phyloP scores from a whole-genome alignment of 768 basidiomycete genomes.

The Asterophora lycoperdoides region DNA sequence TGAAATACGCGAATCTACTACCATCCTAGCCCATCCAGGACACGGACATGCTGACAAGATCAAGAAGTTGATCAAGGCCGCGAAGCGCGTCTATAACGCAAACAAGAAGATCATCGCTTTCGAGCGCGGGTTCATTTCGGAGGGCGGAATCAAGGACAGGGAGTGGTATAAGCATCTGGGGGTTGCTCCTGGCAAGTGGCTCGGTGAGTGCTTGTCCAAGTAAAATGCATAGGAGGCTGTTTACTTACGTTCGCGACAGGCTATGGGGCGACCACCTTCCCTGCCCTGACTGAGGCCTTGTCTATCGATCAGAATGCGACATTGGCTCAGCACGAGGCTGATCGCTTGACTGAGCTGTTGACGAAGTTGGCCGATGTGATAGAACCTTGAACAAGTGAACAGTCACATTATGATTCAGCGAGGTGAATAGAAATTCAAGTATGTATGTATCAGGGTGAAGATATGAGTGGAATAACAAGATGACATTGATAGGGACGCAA shows the following conservation, averaged over 20 bases:
- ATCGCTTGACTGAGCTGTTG: conserved; percentile 52
- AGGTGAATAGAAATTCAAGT: not conserved
- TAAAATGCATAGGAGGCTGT: not conserved
- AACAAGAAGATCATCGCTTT: conserved; percentile 69
- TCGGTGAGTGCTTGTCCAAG: conserved; percentile 43
- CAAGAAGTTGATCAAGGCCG: conserved; percentile 50
- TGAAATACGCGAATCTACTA: conserved; percentile 8
- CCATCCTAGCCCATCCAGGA: conserved; percentile 3
- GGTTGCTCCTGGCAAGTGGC: conserved; percentile 84
- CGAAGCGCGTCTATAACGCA: conserved; percentile 49
- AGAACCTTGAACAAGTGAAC: conserved; percentile 21
- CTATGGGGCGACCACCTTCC: conserved; percentile 83
- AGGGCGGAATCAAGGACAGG: conserved; percentile 71
- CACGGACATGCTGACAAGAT: conserved; percentile 5
- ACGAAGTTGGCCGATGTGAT: conserved; percentile 44
- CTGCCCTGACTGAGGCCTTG: conserved; percentile 75
- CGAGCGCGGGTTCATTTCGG: conserved; percentile 77
- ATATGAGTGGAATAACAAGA: not conserved
- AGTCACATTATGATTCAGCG: too few relatives aligned
- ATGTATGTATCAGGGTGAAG: not conserved
- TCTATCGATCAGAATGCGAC: conserved; percentile 61
- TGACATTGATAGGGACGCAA: too few relatives aligned
- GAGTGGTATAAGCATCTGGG: conserved; percentile 87
- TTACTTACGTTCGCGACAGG: conserved; percentile 37
- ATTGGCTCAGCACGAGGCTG: conserved; percentile 56